phyloP scores from a whole-genome alignment of 2,329 filamentous ascomycete species.

The Gaeumannomyces tritici region DNA sequence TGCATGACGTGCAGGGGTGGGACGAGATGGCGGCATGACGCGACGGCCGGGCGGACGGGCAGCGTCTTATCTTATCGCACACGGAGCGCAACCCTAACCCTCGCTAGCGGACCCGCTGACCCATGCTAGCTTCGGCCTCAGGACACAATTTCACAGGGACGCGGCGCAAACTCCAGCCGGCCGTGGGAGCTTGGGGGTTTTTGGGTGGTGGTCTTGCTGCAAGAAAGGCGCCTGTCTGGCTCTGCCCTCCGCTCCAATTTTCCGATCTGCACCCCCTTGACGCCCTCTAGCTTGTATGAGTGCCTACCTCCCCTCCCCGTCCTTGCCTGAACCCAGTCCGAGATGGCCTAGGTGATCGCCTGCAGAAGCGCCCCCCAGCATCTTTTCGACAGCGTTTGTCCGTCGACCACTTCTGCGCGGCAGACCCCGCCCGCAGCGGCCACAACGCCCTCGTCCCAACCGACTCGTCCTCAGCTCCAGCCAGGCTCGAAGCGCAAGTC shows the following conservation, averaged over 20 bases:
- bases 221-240: not conserved
- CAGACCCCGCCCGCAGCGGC: not conserved
- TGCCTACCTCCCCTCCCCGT: not conserved
- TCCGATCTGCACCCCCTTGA: not conserved
- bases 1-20: not conserved
- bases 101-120: not conserved
- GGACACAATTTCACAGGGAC: not conserved
- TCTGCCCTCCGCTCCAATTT: not conserved
- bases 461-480: not conserved
- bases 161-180: not conserved
- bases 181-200: not conserved
- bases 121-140: not conserved
- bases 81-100: not conserved
- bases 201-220: not conserved
- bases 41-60: not conserved
- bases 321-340: not conserved
- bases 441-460: not conserved
- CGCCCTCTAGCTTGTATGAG: not conserved
- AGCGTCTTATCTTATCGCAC: no score
- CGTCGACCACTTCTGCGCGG: not conserved
- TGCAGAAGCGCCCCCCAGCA: not conserved
- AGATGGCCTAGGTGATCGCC: not conserved
- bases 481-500: not conserved
- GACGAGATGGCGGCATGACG: not conserved
- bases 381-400: not conserved